Evolutionary conservation across 2,329 filamentous ascomycete genomes (phyloP).

Genomic region (Nigrospora osmanthi): DNA sequence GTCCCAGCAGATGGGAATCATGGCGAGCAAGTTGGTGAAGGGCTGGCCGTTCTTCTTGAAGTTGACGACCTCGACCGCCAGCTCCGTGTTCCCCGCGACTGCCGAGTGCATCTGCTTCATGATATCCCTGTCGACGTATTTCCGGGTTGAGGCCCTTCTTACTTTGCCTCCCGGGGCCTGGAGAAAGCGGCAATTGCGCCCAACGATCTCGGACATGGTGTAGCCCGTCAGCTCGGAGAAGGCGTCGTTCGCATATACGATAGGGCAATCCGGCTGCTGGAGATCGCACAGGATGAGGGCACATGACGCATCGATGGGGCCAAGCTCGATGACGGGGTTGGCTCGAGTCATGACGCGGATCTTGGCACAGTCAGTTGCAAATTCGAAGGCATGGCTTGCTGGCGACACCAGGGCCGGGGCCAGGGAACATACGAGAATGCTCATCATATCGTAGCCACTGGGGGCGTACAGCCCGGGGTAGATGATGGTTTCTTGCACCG

Average conservation of each 20-base stretch:
- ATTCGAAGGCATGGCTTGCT: background rate
- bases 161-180: constrained; percentile 67
- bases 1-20: constrained; percentile 71
- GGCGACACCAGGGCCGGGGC: too few species aligned
- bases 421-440: constrained; percentile 37
- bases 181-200: constrained; percentile 77
- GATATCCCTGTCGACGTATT: constrained; percentile 59
- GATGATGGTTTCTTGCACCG: constrained; percentile 36
- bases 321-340: constrained; percentile 70
- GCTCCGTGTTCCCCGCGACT: constrained; percentile 34
- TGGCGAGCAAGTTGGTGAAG: constrained; percentile 78
- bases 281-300: constrained; percentile 79
- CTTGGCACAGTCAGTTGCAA: constrained; percentile 18
- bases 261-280: constrained; percentile 63
- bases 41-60: constrained; percentile 73
- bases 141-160: constrained; percentile 47
- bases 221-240: constrained; percentile 79
- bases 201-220: constrained; percentile 62
- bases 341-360: constrained; percentile 60
- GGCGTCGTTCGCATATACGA: constrained; percentile 77
- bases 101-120: constrained; percentile 45
- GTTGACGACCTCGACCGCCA: constrained; percentile 57
- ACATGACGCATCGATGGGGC: constrained; percentile 76
- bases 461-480: constrained; percentile 48
- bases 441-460: constrained; percentile 48